Evolutionary conservation across 345 rosid genomes (phyloP), one percentile per base, ranked within the genome.

Genomic region (Geranium brycei): DNA sequence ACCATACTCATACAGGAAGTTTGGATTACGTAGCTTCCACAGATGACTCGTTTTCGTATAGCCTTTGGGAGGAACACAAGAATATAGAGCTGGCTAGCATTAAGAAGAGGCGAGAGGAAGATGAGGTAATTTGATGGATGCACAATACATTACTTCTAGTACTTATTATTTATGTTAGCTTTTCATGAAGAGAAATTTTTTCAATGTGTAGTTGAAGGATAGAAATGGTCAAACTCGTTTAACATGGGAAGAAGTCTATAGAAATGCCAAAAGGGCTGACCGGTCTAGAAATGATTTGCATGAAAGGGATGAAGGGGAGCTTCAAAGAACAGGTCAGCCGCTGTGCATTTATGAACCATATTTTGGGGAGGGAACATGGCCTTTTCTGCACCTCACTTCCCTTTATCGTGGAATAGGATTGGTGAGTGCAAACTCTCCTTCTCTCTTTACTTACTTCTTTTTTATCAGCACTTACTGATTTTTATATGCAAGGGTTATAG

Each of bases 161-260:
- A 8, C 15, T 47, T 13, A 10, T 47, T 47, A 47, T 47, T 35
- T 47, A 47, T 47, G 53, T 47, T 13, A 8, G 15, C 15, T 47
- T 47, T 47, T 47, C 53, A 47, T 11, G 11, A 47, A 47, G 0
- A 23, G 41, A 7, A 4, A 35, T 35, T 35, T 7, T 35, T 35
- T 35, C 10, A 35, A 35, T 35, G 41, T 35, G 41, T 84, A 93
- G 99, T 72, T 88, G 66, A 93, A 85, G 73, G 82, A 80, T 70
- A 81, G 99, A 78, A 81, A 60, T 62, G 85, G 79, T 62, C 92
- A 91, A 75, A 72, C 83, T 75, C 97, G 28, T 76, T 92, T 83
- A 47, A 88, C 96, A 35, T 93, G 99, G 99, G 99, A 93, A 59
- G 96, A 93, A 17, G 95, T 88, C 62, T 91, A 88, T 72, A 80